Conservation (phyloP, 2,329 filamentous ascomycete genomes). For the Cladobotryum mycophilum region DNA sequence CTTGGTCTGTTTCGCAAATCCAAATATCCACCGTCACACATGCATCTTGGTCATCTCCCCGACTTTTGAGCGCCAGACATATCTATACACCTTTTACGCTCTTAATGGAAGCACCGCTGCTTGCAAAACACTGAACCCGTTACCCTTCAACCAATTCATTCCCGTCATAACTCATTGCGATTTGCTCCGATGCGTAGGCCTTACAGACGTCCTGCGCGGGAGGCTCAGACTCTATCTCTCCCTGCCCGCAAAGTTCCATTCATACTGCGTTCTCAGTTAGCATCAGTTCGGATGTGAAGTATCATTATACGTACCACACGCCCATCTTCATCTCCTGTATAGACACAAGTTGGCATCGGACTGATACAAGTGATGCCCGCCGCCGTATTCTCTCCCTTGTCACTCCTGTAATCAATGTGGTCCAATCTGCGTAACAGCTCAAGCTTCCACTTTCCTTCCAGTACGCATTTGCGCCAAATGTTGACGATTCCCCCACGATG, state of each 20-base stretch:
- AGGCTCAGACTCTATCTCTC: slow-evolving; percentile 44
- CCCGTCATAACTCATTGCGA: neutral
- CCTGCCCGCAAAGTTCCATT: slow-evolving; percentile 55
- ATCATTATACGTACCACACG: slow-evolving; percentile 57
- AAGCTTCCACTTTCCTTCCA: slow-evolving; percentile 62
- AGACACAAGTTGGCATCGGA: slow-evolving; percentile 75
- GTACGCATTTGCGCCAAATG: slow-evolving; percentile 56
- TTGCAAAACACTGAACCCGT: neutral
- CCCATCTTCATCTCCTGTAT: slow-evolving; percentile 91
- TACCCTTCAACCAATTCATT: neutral
- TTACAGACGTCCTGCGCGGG: slow-evolving; percentile 10
- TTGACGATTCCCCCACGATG: slow-evolving; percentile 81
- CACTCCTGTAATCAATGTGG: slow-evolving; percentile 63
- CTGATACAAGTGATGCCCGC: slow-evolving; percentile 80
- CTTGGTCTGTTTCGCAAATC: neutral
- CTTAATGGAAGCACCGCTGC: neutral
- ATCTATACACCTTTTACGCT: slow-evolving; percentile 3
- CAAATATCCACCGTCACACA: slow-evolving; percentile 2
- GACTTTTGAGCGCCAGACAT: slow-evolving; percentile 6
- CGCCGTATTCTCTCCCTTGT: slow-evolving; percentile 49
- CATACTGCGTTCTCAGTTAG: slow-evolving; percentile 40
- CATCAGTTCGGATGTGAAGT: neutral
- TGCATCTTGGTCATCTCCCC: slow-evolving; percentile 2
- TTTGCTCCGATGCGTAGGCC: neutral
- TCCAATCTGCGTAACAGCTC: slow-evolving; percentile 77